Evolutionary conservation across 176 grass and related monocot species (phyloP), one percentile per base, ranked within the genome.

Genomic region (Bonia amplexicaulis): DNA sequence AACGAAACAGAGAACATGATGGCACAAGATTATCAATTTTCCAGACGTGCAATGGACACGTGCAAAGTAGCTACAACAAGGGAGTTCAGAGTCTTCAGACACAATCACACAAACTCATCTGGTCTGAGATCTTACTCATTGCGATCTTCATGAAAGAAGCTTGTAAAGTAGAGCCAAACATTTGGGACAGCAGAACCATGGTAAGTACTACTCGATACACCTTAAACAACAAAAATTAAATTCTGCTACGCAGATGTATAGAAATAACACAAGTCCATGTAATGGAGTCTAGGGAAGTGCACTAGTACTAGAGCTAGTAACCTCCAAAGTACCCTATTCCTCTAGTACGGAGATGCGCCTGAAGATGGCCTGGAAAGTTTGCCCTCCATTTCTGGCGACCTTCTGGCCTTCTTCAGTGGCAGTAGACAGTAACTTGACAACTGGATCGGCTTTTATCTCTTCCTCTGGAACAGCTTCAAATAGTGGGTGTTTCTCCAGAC

Each of bases 391-490:
- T 60, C 96, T 94, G 0, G 93, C 93, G 0, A 98, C 93, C 84
- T 95, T 98, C 73, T 96, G 82, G 19, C 93, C 93, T 90, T 98
- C 96, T 71, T 98, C 93, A 1, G 93, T 98, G 44, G 93, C 93
- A 19, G 91, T 94, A 63, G 84, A 90, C 71, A 98, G 64, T 23
- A 98, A 69, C 68, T 92, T 90, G 5, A 98, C 88, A 57, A 94
- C 90, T 2, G 90, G 91, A 23, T 98, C 93, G 0, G 72, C 82
- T 48, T 89, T 59, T 51, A 89, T 87, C 80, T 89, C 96, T 55
- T 98, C 89, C 9, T 88, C 86, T 0, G 74, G 45, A 44, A 98
- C 71, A 41, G 86, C 71, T 71, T 91, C 86, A 9, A 99, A 99
- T 26, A 99, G 69, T 1, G 90, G 91, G 62, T 99, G 96, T 26